Evolutionary conservation across 2,329 filamentous ascomycete genomes (phyloP).

Genomic region (Sarocladium kiliense): DNA sequence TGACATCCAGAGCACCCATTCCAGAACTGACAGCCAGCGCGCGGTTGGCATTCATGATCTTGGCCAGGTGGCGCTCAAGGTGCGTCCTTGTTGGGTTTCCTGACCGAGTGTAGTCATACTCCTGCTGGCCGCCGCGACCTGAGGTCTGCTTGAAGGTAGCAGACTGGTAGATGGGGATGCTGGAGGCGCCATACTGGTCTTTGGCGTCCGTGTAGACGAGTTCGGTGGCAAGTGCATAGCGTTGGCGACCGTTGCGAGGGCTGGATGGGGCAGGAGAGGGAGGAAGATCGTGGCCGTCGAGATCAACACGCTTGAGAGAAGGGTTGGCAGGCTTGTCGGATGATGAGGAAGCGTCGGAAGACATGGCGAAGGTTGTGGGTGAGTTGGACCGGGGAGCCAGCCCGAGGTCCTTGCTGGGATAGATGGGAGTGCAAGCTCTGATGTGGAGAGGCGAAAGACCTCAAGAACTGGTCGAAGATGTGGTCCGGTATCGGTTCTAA

Average conservation of each 20-base stretch:
- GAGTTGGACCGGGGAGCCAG: constrained; percentile 3
- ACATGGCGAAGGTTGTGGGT: constrained; percentile 19
- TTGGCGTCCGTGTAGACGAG: constrained; percentile 93
- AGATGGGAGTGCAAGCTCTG: not conserved
- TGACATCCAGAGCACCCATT: constrained; percentile 96
- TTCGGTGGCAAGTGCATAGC: constrained; percentile 93
- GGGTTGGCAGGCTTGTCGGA: constrained; percentile 28
- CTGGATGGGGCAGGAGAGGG: constrained; percentile 92
- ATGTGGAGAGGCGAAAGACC: not conserved
- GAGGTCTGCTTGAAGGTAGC: constrained; percentile 96
- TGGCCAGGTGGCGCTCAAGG: constrained; percentile 91
- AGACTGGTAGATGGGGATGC: constrained; percentile 95
- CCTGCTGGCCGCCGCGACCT: constrained; percentile 68
- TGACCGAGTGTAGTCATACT: constrained; percentile 98
- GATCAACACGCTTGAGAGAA: constrained; percentile 58
- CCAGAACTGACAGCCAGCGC: constrained; percentile 91
- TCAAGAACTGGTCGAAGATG: not conserved
- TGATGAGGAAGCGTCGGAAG: constrained; percentile 14
- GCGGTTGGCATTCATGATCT: constrained; percentile 95
- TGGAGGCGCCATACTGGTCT: constrained; percentile 96
- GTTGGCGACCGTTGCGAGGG: constrained; percentile 71
- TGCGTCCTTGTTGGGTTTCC: constrained; percentile 96
- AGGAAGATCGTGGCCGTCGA: constrained; percentile 79
- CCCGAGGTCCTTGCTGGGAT: not conserved
- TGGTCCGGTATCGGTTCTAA: not conserved